These are phyloP conservation scores for Alectoria sarmentosa DNA, from an alignment of 495 filamentous ascomycete genomes.

Conservation along the genomic window DNA sequence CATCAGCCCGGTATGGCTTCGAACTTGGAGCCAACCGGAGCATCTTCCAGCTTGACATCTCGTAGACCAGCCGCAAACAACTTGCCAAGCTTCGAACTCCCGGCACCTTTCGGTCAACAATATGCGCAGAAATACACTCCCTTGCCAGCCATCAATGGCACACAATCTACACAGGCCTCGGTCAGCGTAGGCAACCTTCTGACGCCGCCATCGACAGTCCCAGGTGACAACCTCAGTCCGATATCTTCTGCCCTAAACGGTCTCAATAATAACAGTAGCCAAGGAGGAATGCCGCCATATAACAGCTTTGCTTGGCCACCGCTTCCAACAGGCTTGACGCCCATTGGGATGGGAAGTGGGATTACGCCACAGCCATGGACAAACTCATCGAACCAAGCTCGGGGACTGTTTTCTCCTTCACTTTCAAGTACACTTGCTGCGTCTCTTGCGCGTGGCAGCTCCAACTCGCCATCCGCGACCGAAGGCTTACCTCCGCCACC, in stretches of 20 bases:
- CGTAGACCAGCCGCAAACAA: conserved; percentile 54
- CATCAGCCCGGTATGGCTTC: conserved; percentile 42
- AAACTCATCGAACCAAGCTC: conserved; percentile 35
- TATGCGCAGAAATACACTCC: conserved; percentile 38
- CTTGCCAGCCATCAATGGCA: conserved; percentile 37
- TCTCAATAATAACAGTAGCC: conserved; percentile 41
- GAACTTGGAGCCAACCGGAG: conserved; percentile 36
- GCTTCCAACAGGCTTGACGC: conserved; percentile 43
- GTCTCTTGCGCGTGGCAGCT: conserved; percentile 35
- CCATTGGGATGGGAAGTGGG: conserved; percentile 45
- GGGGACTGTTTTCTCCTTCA: conserved; percentile 51
- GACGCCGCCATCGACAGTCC: conserved; percentile 54
- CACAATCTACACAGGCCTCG: conserved; percentile 36
- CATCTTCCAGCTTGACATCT: conserved; percentile 46
- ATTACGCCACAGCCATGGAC: conserved; percentile 41
- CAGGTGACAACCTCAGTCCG: conserved; percentile 57
- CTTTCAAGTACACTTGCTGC: conserved; percentile 31
- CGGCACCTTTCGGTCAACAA: conserved; percentile 41
- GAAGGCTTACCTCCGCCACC: conserved; percentile 47
- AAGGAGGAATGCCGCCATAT: conserved; percentile 39
- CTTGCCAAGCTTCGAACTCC: conserved; percentile 57
- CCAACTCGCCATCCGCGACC: conserved; percentile 44
- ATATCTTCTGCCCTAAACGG: conserved; percentile 51
- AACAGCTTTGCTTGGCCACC: conserved; percentile 44
- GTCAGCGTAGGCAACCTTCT: conserved; percentile 55